Percentiles rank a stretch among this genome's conserved stretches.
phyloP scores from a whole-genome alignment of 257 asterid species.

The Plantago ovata region DNA sequence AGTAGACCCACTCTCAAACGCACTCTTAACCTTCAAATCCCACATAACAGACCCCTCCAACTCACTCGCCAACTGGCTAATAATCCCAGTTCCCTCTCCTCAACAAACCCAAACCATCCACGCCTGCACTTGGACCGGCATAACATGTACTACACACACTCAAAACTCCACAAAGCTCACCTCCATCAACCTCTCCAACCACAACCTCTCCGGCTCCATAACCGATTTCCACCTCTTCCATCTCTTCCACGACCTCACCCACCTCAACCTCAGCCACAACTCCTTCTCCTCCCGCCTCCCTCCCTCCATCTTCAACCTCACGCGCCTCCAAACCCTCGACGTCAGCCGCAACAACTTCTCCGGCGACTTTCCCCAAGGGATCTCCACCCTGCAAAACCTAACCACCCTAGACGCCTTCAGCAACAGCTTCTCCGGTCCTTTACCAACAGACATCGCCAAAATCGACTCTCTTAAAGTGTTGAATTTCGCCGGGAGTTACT shows the following conservation, averaged over 20 bases:
- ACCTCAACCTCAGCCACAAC: conserved; percentile 74
- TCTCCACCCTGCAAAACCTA: conserved; percentile 42
- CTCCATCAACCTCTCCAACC: conserved; percentile 66
- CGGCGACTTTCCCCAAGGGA: conserved; percentile 79
- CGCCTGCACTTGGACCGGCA: conserved; percentile 91
- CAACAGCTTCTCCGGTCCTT: conserved; percentile 83
- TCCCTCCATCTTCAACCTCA: conserved; percentile 52
- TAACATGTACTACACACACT: conserved; percentile 34
- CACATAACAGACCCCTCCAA: conserved; percentile 55
- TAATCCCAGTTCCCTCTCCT: conserved; percentile 17
- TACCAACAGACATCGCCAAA: conserved; percentile 58
- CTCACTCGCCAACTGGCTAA: conserved; percentile 56
- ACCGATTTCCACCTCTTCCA: conserved; percentile 50
- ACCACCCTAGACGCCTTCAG: conserved; percentile 91
- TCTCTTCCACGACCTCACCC: conserved; percentile 46
- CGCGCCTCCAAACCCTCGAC: conserved; percentile 50
- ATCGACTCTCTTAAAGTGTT: conserved; percentile 49
- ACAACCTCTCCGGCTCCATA: conserved; percentile 72
- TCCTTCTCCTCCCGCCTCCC: conserved; percentile 70
- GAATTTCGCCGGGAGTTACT: conserved; percentile 97
- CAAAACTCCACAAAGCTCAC: conserved; percentile 47
- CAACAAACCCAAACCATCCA: conserved; percentile 27
- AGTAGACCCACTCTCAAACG: conserved; percentile 73
- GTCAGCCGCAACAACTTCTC: conserved; percentile 92
- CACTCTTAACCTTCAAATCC: conserved; percentile 73